A percentile compares a stretch with the other conserved stretches of the same genome.
Evolutionary conservation across 2,329 filamentous ascomycete species (phyloP).

Genomic region (Coniochaeta prunicola): DNA sequence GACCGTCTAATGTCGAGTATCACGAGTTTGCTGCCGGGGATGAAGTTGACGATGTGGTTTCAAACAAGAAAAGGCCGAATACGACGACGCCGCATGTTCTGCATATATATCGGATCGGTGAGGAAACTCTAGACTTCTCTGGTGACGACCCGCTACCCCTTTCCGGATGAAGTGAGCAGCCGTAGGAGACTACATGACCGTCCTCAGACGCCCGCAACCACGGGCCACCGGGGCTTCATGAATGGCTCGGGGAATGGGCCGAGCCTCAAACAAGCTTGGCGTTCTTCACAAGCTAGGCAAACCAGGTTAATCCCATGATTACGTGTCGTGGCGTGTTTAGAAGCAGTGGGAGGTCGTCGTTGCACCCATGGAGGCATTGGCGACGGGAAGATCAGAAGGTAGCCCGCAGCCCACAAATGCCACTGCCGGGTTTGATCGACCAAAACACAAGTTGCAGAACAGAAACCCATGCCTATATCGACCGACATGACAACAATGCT

Average conservation of each 20-base stretch:
- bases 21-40: no score
- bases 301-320: neutral
- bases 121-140: no score
- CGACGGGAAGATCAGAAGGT: conserved; percentile 14
- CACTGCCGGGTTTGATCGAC: neutral
- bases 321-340: no score
- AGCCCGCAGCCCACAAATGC: conserved; percentile 5
- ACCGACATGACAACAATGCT: no score
- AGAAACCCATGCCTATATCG: neutral
- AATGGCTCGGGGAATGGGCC: neutral
- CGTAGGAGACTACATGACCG: neutral
- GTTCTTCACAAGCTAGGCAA: neutral
- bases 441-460: neutral
- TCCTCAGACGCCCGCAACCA: neutral
- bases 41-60: no score
- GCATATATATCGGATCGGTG: no score
- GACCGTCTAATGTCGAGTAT: neutral
- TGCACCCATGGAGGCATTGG: neutral
- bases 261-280: neutral
- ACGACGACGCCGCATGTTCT: no score
- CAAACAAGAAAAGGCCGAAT: no score
- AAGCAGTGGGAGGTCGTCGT: neutral
- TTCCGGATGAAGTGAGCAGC: no score
- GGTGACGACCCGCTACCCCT: no score
- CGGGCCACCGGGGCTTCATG: neutral